Conservation (phyloP, 257 asterid species). For the Penstemon newberryi region DNA sequence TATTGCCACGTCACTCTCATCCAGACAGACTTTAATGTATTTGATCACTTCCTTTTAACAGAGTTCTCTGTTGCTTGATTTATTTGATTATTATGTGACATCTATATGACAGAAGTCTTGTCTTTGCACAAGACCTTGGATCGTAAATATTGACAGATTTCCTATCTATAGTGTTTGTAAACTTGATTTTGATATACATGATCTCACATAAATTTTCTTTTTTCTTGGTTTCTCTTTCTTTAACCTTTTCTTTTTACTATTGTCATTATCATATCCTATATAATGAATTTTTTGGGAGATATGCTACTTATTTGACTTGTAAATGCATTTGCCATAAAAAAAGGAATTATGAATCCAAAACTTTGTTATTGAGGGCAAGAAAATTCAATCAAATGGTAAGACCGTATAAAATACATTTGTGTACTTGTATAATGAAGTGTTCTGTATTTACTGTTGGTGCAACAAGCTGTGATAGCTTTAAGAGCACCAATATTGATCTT, state of each 20-base stretch:
- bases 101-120: neutral
- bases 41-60: neutral
- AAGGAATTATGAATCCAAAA: neutral
- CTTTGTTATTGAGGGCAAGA: neutral
- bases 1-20: neutral
- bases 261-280: neutral
- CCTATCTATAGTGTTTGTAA: neutral
- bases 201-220: neutral
- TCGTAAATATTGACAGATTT: neutral
- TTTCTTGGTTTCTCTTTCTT: neutral
- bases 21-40: neutral
- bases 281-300: constrained; percentile 4
- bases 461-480: constrained; percentile 17
- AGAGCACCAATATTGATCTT: neutral
- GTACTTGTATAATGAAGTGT: neutral
- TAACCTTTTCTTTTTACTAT: neutral
- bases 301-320: neutral
- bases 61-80: neutral
- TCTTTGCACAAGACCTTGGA: neutral
- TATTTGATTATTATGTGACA: neutral
- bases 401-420: neutral
- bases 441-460: constrained; percentile 6
- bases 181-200: neutral
- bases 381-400: neutral
- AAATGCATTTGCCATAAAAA: neutral